These are phyloP conservation scores for Porodaedalea pini DNA, from an alignment of 1,284 basidiomycete genomes.

Conservation along the genomic window DNA sequence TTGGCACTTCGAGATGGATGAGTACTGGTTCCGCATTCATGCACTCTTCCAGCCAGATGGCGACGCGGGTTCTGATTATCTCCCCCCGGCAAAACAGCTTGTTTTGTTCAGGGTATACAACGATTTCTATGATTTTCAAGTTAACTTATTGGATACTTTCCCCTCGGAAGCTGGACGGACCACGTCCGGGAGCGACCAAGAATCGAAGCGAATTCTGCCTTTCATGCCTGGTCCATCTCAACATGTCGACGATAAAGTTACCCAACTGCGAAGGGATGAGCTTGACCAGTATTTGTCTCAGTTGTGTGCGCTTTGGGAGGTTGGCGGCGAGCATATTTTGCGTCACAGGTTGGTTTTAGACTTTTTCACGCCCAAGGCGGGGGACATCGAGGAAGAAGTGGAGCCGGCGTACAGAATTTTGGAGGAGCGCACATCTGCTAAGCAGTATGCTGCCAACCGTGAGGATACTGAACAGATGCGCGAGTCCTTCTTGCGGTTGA, in stretches of 20 bases:
- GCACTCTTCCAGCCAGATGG: constrained; percentile 81
- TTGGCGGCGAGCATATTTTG: constrained; percentile 77
- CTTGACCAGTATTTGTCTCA: constrained; percentile 86
- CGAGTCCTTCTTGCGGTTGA: constrained; percentile 47
- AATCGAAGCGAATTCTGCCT: constrained; percentile 68
- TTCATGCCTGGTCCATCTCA: constrained; percentile 94
- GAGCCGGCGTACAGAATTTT: constrained; percentile 43
- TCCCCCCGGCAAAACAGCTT: constrained; percentile 74
- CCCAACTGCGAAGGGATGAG: constrained; percentile 77
- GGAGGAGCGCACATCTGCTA: constrained; percentile 30
- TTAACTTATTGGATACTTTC: constrained; percentile 81
- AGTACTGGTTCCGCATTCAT: constrained; percentile 97
- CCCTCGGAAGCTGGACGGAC: constrained; percentile 85
- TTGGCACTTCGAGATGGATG: constrained; percentile 93
- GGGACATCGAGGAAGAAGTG: constrained; percentile 75
- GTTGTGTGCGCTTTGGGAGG: constrained; percentile 64
- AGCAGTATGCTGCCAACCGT: constrained; percentile 30
- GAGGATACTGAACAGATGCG: constrained; percentile 35
- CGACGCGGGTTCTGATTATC: constrained; percentile 38
- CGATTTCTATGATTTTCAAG: constrained; percentile 98
- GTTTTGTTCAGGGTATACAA: constrained; percentile 95
- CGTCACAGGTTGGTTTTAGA: constrained; percentile 78
- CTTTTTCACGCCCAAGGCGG: constrained; percentile 85
- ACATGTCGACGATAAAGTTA: constrained; percentile 83
- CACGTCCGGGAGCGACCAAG: constrained; percentile 36